phyloP scores from a whole-genome alignment of 2,329 filamentous ascomycete genomes.

The Leptodontidium sp. region DNA sequence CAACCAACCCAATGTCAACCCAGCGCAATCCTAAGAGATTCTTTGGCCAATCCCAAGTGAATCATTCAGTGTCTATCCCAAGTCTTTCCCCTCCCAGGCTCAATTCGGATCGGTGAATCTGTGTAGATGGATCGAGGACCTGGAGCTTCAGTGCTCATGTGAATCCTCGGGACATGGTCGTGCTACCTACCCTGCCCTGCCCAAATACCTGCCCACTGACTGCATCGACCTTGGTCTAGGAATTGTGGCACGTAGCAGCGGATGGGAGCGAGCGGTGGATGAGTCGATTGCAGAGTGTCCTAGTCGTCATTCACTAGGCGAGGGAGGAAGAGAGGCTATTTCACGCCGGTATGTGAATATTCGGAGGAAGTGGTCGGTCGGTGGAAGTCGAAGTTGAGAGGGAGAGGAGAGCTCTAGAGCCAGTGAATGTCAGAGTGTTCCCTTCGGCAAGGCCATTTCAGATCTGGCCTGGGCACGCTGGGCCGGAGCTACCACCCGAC shows the following conservation, averaged over 20 bases:
- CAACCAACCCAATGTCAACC: not conserved
- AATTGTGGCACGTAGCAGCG: not conserved
- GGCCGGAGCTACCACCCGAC: too few relatives aligned
- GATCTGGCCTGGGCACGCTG: too few relatives aligned
- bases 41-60: too few relatives aligned
- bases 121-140: not conserved
- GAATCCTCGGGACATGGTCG: constrained; percentile 6
- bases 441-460: too few relatives aligned
- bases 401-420: too few relatives aligned
- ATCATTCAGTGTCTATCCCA: not conserved
- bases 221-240: too few relatives aligned
- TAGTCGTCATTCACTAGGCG: not conserved
- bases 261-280: not conserved
- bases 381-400: too few relatives aligned
- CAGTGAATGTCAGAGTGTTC: too few relatives aligned
- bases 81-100: not conserved
- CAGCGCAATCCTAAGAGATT: not conserved
- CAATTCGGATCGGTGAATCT: not conserved
- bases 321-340: not conserved
- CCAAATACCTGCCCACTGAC: not conserved
- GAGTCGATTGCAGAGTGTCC: not conserved
- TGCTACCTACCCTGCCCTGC: not conserved
- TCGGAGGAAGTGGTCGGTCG: too few relatives aligned
- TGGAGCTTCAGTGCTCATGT: constrained; percentile 4
- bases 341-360: not conserved